These are phyloP conservation scores for Boletales sp. DNA, from an alignment of 768 basidiomycete species.

Conservation along the genomic window DNA sequence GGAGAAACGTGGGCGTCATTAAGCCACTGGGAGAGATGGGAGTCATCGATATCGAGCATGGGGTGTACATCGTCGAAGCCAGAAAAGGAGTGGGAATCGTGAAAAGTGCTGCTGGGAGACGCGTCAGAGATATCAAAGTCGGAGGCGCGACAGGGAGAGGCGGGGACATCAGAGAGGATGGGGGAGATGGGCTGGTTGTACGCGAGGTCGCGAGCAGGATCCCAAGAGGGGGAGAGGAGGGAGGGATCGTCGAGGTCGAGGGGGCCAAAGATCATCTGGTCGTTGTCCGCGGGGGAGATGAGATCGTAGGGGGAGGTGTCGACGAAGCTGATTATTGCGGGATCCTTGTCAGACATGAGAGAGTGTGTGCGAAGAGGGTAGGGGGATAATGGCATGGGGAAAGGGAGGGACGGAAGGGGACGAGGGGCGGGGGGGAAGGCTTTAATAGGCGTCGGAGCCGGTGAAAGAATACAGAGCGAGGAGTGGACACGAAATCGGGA, in stretches of 20 bases:
- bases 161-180: conserved; percentile 35
- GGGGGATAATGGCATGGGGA: no score
- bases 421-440: conserved; percentile 14
- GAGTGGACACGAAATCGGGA: conserved; percentile 24
- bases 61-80: conserved; percentile 31
- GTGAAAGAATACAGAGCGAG: neutral
- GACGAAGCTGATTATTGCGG: conserved; percentile 31
- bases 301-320: conserved; percentile 34
- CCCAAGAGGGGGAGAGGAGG: conserved; percentile 28
- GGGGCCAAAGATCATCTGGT: conserved; percentile 35
- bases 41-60: conserved; percentile 39
- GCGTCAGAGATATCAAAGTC: conserved; percentile 42
- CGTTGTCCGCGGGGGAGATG: conserved; percentile 25
- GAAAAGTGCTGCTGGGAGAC: conserved; percentile 35
- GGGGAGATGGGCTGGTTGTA: conserved; percentile 41
- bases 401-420: conserved; percentile 24
- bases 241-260: conserved; percentile 31
- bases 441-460: conserved; percentile 40
- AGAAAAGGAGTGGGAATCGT: conserved; percentile 30
- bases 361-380: no score
- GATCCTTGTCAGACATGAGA: conserved; percentile 19
- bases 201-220: conserved; percentile 31
- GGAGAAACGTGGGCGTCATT: conserved; percentile 50
- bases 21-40: conserved; percentile 56
- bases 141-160: conserved; percentile 37